These are phyloP conservation scores for Cryptosporidium tyzzeri DNA, from an alignment of 169 alveolate genomes.

Conservation along the genomic window DNA sequence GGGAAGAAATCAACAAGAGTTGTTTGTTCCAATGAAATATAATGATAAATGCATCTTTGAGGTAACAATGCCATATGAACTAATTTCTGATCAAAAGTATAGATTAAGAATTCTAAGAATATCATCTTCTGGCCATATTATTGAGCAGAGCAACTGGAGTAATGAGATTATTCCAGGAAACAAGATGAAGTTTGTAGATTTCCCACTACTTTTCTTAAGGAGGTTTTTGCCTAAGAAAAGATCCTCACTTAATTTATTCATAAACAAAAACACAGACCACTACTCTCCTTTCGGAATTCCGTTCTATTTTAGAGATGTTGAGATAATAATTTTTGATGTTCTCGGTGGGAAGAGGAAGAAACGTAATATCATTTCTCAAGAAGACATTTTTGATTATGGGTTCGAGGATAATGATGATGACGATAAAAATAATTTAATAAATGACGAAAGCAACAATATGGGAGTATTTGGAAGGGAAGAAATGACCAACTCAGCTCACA, in stretches of 20 bases:
- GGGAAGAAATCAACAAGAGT: slow-evolving; percentile 79
- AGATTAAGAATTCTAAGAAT: slow-evolving; percentile 44
- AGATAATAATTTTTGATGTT: slow-evolving; percentile 77
- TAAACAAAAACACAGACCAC: slow-evolving; percentile 76
- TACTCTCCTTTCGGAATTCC: slow-evolving; percentile 79
- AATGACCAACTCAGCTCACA: neutral
- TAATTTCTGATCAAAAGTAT: slow-evolving; percentile 44
- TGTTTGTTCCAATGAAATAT: slow-evolving; percentile 78
- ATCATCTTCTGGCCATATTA: slow-evolving; percentile 53
- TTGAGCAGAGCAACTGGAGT: slow-evolving; percentile 78
- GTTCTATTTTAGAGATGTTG: slow-evolving; percentile 73
- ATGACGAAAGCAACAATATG: neutral
- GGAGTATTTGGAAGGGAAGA: neutral
- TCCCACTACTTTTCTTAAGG: slow-evolving; percentile 76
- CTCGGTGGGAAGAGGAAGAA: slow-evolving; percentile 72
- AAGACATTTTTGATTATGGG: slow-evolving; percentile 9
- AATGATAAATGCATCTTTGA: slow-evolving; percentile 75
- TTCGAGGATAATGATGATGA: slow-evolving; percentile 4
- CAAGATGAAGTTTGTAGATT: slow-evolving; percentile 76
- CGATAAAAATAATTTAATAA: neutral
- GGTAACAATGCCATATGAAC: slow-evolving; percentile 58
- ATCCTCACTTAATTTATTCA: slow-evolving; percentile 79
- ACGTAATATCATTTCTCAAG: neutral
- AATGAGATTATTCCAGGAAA: slow-evolving; percentile 78
- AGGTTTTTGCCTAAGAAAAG: slow-evolving; percentile 72